phyloP scores from a whole-genome alignment of 2,329 filamentous ascomycete species.

The Calonectria henricotiae region DNA sequence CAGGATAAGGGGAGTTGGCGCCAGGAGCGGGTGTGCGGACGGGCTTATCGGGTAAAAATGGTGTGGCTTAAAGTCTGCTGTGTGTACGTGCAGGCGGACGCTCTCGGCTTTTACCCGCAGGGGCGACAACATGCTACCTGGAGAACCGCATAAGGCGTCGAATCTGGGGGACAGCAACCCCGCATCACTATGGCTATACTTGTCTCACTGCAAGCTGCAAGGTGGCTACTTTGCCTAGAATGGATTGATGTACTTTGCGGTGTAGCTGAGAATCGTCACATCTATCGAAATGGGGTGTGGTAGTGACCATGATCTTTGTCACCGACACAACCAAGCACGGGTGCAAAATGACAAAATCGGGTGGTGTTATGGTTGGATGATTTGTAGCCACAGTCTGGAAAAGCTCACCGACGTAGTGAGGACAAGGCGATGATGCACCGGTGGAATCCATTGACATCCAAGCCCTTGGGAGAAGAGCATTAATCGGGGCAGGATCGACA shows the following conservation, averaged over 20 bases:
- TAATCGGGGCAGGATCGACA: conserved; percentile 5
- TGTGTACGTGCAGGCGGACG: conserved; percentile 15
- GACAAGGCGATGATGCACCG: conserved; percentile 1
- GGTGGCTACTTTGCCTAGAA: conserved; percentile 7
- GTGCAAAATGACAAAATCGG: conserved; percentile 3
- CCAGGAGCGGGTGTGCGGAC: background rate
- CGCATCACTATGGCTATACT: conserved; percentile 30
- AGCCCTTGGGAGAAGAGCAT: conserved; percentile 5
- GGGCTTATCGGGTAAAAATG: conserved; percentile 32
- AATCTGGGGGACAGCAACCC: conserved; percentile 36
- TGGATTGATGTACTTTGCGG: conserved; percentile 18
- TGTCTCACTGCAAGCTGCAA: conserved; percentile 27
- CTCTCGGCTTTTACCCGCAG: background rate
- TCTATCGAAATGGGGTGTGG: background rate
- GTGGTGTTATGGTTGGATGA: conserved; percentile 20
- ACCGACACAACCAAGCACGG: background rate
- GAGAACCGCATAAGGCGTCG: conserved; percentile 22
- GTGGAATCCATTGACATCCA: conserved; percentile 19
- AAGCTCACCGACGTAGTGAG: conserved; percentile 3
- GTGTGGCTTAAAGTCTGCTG: conserved; percentile 26
- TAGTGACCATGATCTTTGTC: conserved; percentile 5
- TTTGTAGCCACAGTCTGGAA: background rate
- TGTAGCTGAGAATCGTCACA: conserved; percentile 10
- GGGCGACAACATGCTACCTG: conserved; percentile 26
- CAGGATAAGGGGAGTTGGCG: background rate